Conservation (phyloP, 1,284 basidiomycete species). For the Calocybe gambosa region DNA sequence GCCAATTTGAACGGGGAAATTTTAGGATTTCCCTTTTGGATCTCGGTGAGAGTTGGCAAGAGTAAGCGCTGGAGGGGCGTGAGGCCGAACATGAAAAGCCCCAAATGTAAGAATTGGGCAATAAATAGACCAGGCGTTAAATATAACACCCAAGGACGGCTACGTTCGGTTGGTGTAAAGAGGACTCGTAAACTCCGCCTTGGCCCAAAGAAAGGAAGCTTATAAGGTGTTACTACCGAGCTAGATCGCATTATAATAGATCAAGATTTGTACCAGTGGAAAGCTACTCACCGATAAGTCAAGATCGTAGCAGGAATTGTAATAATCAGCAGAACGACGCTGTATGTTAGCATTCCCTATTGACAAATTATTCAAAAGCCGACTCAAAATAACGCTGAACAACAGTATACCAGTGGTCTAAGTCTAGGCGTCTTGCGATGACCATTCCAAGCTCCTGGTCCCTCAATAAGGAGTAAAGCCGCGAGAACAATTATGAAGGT, state of each 20-base stretch:
- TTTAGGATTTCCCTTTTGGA: not conserved
- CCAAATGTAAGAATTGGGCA: slow-evolving; percentile 57
- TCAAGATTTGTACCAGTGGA: not conserved
- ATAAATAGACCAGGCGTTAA: slow-evolving; percentile 77
- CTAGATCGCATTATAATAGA: slow-evolving; percentile 25
- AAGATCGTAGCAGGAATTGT: slow-evolving; percentile 73
- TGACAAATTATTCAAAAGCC: not conserved
- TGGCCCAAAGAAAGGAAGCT: slow-evolving; percentile 63
- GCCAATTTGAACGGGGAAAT: slow-evolving; percentile 10
- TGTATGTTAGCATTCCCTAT: slow-evolving; percentile 51
- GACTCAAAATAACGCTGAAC: not conserved
- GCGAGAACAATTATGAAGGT: not conserved
- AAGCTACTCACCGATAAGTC: slow-evolving; percentile 59
- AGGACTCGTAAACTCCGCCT: slow-evolving; percentile 63
- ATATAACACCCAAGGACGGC: slow-evolving; percentile 75
- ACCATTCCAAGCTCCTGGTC: slow-evolving; percentile 2
- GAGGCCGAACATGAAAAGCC: slow-evolving; percentile 59
- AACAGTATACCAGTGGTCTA: slow-evolving; percentile 1
- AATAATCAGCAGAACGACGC: slow-evolving; percentile 58
- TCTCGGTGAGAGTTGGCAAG: slow-evolving; percentile 3
- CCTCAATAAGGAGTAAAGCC: not conserved
- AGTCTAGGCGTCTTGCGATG: not conserved
- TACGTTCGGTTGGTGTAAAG: slow-evolving; percentile 76
- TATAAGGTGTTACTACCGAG: slow-evolving; percentile 80
- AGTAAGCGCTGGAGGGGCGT: slow-evolving; percentile 38